Evolutionary conservation across 352 stramenopile genomes (phyloP), one percentile per base, ranked within the genome.

Genomic region (Globisporangium cylindrosporum): DNA sequence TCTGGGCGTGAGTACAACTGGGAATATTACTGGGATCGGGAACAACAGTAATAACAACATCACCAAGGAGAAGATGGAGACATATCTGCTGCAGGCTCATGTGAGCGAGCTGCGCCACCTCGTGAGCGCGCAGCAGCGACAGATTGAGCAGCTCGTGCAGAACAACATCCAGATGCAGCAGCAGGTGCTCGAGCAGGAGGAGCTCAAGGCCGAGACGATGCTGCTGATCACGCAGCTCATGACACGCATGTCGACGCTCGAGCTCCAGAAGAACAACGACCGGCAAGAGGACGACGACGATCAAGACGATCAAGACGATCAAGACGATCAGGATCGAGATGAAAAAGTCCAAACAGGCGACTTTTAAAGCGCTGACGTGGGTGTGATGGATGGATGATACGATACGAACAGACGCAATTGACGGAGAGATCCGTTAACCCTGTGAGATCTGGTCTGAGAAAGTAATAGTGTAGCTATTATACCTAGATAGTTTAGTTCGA

Each of bases 151-250:
- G 59, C 82, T 94, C 38, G 78, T 75, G 27, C 79, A 92, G 63
- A 86, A 65, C 68, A 94, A 92, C 62, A 84, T 90, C 73, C 78
- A 88, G 63, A 82, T 94, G 77, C 84, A 94, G 68, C 84, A 92
- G 69, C 84, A 93, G 64, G 66, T 94, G 38, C 74, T 92, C 4
- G 85, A 93, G 59, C 84, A 93, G 55, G 84, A 93, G 66, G 85
- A 94, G 58, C 72, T 89, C 38, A 92, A 92, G 70, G 84, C 87
- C 69, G 87, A 93, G 74, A 94, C 87, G 60, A 93, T 87, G 79
- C 79, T 92, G 32, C 72, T 94, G 9, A 91, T 94, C 67, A 94
- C 83, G 57, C 83, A 94, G 66, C 73, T 94, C 64, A 93, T 94
- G 85, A 94, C 85, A 27, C 85, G 87, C 56, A 83, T 94, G 34